Percentiles rank a stretch among this genome's conserved stretches.
Evolutionary conservation across 2,329 filamentous ascomycete species (phyloP).

Genomic region (Chaetomium globosum): DNA sequence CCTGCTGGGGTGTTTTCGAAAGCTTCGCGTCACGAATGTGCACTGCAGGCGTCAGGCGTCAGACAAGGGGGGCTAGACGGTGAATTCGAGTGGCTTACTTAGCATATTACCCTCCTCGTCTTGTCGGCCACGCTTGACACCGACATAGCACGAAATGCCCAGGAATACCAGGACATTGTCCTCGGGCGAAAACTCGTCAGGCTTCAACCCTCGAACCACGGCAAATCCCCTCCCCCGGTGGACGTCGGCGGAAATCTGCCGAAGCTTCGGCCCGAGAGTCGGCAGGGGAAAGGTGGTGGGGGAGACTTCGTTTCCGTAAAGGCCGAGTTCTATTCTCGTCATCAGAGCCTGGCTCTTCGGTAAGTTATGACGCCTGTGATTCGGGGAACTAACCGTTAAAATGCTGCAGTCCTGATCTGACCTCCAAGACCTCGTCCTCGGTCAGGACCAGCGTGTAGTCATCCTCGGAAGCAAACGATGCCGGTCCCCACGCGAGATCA

Average conservation of each 20-base stretch:
- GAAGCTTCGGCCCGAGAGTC: slow-evolving; percentile 56
- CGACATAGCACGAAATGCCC: slow-evolving; percentile 66
- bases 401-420: slow-evolving; percentile 36
- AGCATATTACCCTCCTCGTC: slow-evolving; percentile 66
- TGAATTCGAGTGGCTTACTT: slow-evolving; percentile 46
- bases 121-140: slow-evolving; percentile 60
- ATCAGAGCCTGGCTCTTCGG: slow-evolving; percentile 8
- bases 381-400: slow-evolving; percentile 38
- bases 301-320: slow-evolving; percentile 33
- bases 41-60: slow-evolving; percentile 52
- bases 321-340: slow-evolving; percentile 19
- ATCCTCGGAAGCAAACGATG: slow-evolving; percentile 27
- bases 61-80: no score
- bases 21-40: slow-evolving; percentile 63
- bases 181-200: slow-evolving; percentile 58
- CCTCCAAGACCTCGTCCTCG: slow-evolving; percentile 38
- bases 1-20: slow-evolving; percentile 43
- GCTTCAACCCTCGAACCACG: slow-evolving; percentile 64
- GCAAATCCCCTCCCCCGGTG: slow-evolving; percentile 65
- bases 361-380: no score
- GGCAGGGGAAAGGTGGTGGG: slow-evolving; percentile 63
- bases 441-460: slow-evolving; percentile 38
- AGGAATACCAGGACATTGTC: slow-evolving; percentile 66
- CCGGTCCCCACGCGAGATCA: slow-evolving; percentile 30
- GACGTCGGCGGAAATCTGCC: slow-evolving; percentile 55